phyloP scores from a whole-genome alignment of 768 basidiomycete genomes.

The Lactarius quietus region DNA sequence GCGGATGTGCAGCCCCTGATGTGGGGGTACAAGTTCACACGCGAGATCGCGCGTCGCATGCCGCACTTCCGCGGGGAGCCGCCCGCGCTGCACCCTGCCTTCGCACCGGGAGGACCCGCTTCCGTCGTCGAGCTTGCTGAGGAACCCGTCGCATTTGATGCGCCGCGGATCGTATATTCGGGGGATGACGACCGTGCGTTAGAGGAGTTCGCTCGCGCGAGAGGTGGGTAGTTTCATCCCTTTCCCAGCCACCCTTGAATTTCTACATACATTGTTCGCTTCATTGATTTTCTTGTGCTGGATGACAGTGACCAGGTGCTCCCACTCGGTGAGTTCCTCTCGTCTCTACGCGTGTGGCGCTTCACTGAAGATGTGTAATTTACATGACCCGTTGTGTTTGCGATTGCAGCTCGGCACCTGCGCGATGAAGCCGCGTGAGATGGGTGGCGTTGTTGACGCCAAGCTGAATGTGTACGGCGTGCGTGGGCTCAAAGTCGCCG shows the following conservation, averaged over 20 bases:
- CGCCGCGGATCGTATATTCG: constrained; percentile 34
- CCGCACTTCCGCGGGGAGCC: constrained; percentile 37
- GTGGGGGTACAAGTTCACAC: constrained; percentile 52
- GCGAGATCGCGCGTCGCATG: constrained; percentile 58
- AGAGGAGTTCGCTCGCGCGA: constrained; percentile 29
- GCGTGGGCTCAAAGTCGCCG: constrained; percentile 51
- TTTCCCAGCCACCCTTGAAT: neutral
- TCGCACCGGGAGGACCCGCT: constrained; percentile 33
- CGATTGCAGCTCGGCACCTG: no score
- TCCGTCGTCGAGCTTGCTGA: constrained; percentile 11
- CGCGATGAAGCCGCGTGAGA: constrained; percentile 48
- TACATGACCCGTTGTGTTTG: no score
- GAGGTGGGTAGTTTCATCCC: neutral
- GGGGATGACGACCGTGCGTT: constrained; percentile 37
- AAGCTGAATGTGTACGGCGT: constrained; percentile 55
- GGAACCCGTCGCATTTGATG: constrained; percentile 29
- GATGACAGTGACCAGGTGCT: neutral
- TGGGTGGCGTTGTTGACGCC: constrained; percentile 58
- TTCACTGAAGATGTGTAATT: neutral
- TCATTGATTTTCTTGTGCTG: neutral
- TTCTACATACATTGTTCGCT: neutral
- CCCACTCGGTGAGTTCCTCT: constrained; percentile 18
- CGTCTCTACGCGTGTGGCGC: neutral
- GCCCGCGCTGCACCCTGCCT: constrained; percentile 31
- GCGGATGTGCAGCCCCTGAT: constrained; percentile 41